Percentiles rank a stretch among this genome's conserved stretches.
Evolutionary conservation across 768 basidiomycete species (phyloP).

Genomic region (Tephrocybe sp.): DNA sequence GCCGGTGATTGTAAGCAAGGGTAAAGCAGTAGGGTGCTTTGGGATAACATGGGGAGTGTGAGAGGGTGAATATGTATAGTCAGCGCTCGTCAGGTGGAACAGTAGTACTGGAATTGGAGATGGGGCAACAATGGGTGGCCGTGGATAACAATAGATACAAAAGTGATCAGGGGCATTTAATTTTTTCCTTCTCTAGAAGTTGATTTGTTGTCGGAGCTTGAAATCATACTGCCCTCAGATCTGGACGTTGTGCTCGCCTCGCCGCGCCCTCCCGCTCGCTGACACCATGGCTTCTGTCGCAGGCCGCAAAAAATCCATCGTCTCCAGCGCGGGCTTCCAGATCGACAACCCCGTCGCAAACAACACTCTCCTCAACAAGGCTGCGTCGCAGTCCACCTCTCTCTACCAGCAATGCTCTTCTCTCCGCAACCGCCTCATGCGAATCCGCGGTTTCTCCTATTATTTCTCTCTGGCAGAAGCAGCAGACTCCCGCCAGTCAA

Average conservation of each 20-base stretch:
- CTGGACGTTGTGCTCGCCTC: conserved; percentile 13
- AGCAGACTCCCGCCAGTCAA: conserved; percentile 68
- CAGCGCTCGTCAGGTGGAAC: too few relatives aligned
- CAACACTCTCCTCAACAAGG: conserved; percentile 89
- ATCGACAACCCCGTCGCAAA: conserved; percentile 76
- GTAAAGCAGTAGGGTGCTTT: not conserved
- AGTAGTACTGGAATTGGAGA: too few relatives aligned
- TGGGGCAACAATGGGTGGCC: too few relatives aligned
- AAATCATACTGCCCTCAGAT: conserved; percentile 16
- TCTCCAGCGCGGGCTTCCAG: conserved; percentile 59
- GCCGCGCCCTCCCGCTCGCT: conserved; percentile 21
- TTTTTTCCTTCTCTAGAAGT: conserved; percentile 23
- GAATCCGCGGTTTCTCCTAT: conserved; percentile 69
- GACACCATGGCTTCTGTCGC: conserved; percentile 52
- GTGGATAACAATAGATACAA: conserved; percentile 9
- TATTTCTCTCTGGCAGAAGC: conserved; percentile 66
- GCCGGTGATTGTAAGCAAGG: too few relatives aligned
- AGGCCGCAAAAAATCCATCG: conserved; percentile 80
- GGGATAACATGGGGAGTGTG: not conserved
- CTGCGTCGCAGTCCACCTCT: conserved; percentile 82
- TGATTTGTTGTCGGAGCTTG: conserved; percentile 25
- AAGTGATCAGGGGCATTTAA: conserved; percentile 12
- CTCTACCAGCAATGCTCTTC: conserved; percentile 91
- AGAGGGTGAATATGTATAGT: not conserved
- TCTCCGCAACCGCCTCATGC: conserved; percentile 73